phyloP scores from a whole-genome alignment of 1,284 basidiomycete genomes.

The Trichosporon ovoides region DNA sequence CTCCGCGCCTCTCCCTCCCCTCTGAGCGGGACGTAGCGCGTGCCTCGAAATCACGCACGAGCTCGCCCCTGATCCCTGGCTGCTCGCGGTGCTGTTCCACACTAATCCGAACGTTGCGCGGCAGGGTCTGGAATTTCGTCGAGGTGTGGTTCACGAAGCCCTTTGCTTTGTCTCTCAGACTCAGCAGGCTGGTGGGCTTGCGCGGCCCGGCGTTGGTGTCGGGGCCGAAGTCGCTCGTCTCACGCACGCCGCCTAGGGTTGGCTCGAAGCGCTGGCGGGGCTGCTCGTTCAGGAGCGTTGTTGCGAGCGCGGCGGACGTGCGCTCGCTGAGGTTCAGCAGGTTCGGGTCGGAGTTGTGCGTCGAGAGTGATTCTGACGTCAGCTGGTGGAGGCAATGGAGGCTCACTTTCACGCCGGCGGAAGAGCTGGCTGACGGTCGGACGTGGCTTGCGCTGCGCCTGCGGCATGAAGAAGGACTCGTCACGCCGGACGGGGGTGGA shows the following conservation, averaged over 20 bases:
- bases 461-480: neutral
- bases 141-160: constrained; percentile 19
- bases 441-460: neutral
- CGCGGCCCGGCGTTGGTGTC: constrained; percentile 21
- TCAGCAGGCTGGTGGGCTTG: constrained; percentile 36
- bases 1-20: neutral
- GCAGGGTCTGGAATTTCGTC: constrained; percentile 4
- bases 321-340: neutral
- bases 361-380: neutral
- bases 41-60: too few relatives aligned
- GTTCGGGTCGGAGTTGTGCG: neutral
- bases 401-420: neutral
- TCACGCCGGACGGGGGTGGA: neutral
- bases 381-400: neutral
- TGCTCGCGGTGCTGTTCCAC: neutral
- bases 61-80: neutral
- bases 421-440: neutral
- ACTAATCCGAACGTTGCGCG: neutral
- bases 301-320: neutral
- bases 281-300: neutral
- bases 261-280: neutral
- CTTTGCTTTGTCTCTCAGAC: constrained; percentile 36
- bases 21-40: neutral
- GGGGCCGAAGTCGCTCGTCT: neutral
- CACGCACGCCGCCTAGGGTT: neutral